Percentiles rank a stretch among this genome's conserved stretches.
Conservation (phyloP, 306 rosid species). For the Lablab purpureus region DNA sequence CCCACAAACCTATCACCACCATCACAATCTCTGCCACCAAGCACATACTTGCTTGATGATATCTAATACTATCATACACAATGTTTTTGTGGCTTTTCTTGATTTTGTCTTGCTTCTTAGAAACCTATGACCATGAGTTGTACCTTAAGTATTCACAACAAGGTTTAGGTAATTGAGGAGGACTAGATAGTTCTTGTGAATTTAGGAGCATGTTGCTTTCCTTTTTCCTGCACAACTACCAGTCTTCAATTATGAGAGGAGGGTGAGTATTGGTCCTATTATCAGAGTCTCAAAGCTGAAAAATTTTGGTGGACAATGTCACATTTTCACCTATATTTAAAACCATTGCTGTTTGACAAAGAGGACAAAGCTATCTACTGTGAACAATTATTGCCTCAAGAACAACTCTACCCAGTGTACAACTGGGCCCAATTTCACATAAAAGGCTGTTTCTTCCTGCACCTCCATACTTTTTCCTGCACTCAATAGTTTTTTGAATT, state of each 20-base stretch:
- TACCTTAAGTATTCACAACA: background rate
- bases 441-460: too few relatives aligned
- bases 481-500: too few relatives aligned
- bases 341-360: too few relatives aligned
- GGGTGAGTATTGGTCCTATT: constrained; percentile 10
- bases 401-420: too few relatives aligned
- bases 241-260: constrained; percentile 14
- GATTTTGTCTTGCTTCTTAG: background rate
- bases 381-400: too few relatives aligned
- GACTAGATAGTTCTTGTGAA: background rate
- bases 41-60: constrained; percentile 28
- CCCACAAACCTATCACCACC: constrained; percentile 55
- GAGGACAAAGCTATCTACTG: too few relatives aligned
- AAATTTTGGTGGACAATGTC: background rate
- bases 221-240: constrained; percentile 7
- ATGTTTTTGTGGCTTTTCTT: background rate
- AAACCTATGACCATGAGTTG: background rate
- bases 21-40: constrained; percentile 47
- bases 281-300: background rate
- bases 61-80: background rate
- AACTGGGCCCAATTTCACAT: too few relatives aligned
- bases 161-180: background rate
- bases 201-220: background rate
- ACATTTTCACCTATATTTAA: background rate
- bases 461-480: too few relatives aligned